Evolutionary conservation across 805 yeast species (phyloP), one percentile per base, ranked within the genome.

Genomic region (Diddensiella transvaalensis): DNA sequence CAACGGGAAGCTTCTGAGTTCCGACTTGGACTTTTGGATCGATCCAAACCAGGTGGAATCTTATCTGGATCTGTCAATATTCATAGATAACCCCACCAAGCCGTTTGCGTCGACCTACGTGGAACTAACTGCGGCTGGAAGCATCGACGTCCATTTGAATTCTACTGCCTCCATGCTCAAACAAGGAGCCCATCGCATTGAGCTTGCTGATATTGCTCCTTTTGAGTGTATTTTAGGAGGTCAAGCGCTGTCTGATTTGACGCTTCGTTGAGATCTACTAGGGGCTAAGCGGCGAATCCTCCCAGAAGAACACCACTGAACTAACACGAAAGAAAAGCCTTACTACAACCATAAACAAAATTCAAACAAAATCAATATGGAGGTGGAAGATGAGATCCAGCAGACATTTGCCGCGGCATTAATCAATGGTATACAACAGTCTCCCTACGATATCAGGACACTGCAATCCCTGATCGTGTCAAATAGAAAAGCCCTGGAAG

Each of bases 371-470:
- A 15, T 4, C 15, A 19, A n/a, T 19, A 40, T 29, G 44, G 19
- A 15, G 10, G 35, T 8, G 11, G 32, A 26, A 13, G 32, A 22
- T 19, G 30, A 40, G n/a, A n/a, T 40, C 11, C 30, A 36, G 35
- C 30, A 36, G 35, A 38, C 36, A 15, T 53, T 53, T 41, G 44
- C 52, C 11, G 47, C 47, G 44, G 57, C 57, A 18, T 47, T 53
- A 35, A 49, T 51, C 24, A 38, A 22, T 15, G 37, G 46, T 26
- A 33, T 46, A 19, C 18, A 40, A 17, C 24, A 36, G 29, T 38
- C 52, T 6, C 55, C 55, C 1, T 52, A 49, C 18, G 37, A 40
- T 15, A 15, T 22, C 17, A 23, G 23, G 6, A 6, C 33, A 19
- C 21, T 30, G 21, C n/a, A 36, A 4, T 2, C 29, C 8, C 8